Percentiles rank a stretch among this genome's conserved stretches.
Evolutionary conservation across 1,139 yeast species (phyloP).

Genomic region (Geotrichum siamense): DNA sequence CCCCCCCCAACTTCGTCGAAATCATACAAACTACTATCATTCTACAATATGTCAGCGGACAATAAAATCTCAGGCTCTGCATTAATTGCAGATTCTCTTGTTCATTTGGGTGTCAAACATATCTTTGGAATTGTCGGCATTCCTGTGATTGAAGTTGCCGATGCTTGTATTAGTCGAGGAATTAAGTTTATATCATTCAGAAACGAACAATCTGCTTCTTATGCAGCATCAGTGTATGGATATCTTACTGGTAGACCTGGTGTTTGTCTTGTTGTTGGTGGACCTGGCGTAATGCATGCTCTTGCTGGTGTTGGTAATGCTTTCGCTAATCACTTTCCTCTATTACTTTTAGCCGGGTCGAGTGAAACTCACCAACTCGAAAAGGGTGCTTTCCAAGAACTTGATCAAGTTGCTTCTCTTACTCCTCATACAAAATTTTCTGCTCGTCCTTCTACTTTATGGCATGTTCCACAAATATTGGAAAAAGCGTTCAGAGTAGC

Average conservation of each 20-base stretch:
- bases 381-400: slow-evolving; percentile 60
- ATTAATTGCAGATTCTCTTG: slow-evolving; percentile 43
- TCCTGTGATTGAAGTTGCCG: slow-evolving; percentile 56
- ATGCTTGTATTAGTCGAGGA: slow-evolving; percentile 46
- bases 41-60: slow-evolving; percentile 2
- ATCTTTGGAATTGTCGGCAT: slow-evolving; percentile 65
- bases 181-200: slow-evolving; percentile 51
- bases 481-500: slow-evolving; percentile 46
- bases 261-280: slow-evolving; percentile 59
- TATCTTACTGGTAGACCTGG: slow-evolving; percentile 56
- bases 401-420: slow-evolving; percentile 50
- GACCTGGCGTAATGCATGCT: slow-evolving; percentile 62
- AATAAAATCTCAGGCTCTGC: slow-evolving; percentile 34
- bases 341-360: slow-evolving; percentile 56
- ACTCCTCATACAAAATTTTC: slow-evolving; percentile 44
- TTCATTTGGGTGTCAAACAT: slow-evolving; percentile 44
- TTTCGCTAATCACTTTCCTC: slow-evolving; percentile 51
- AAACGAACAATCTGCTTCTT: slow-evolving; percentile 63
- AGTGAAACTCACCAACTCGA: slow-evolving; percentile 42
- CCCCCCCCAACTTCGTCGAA: neutral
- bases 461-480: slow-evolving; percentile 38
- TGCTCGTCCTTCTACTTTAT: slow-evolving; percentile 38
- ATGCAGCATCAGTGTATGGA: slow-evolving; percentile 63
- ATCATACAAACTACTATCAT: neutral
- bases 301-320: slow-evolving; percentile 58